Base-by-base conservation (phyloP, 306 rosid species). In the Datisca glomerata region DNA sequence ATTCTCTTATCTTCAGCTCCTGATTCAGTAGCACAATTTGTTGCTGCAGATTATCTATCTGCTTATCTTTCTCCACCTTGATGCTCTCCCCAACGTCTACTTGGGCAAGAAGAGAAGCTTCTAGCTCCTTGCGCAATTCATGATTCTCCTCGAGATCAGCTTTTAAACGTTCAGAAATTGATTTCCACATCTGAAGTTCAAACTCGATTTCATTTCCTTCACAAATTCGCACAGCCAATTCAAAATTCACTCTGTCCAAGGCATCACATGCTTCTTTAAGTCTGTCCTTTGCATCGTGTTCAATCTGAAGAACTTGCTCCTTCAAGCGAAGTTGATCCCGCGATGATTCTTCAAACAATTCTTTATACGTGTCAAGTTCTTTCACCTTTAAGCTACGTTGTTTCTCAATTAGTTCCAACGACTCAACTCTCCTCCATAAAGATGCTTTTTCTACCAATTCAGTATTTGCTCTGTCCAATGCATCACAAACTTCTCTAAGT, bases 51-150 rank as follows among this genome's bases (percentile, higher is more conserved):
- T 42, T 22, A 29, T 65, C 56, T 18, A 66, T 56, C 55, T 29
- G 68, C 45, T 19, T 52, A 14, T 53, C 54, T 43, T 63, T 79
- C 60, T 75, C 81, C 57, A 65, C 69, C 79, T 74, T 68, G 41
- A 64, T 46, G 55, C 63, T 58, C 64, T 77, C 95, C 20, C 68
- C 79, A 43, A 53, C 51, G 36, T 58, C 79, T 28, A 84, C 65
- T 66, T 89, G 77, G 41, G 66, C 70, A 38, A 84, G 73, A 59
- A 84, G 86, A 24, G 91, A 84, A 59, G 75, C 57, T 70, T 89
- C 98, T 16, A 89, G 57, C 56, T 74, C 79, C 53, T 55, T 80
- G 28, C 83, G 75, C 44, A 47, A 14, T 19, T 6, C 56, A 19
- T 55, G 70, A 46, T 51, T 71, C 64, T 54, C 73, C 61, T 84